Conservation (phyloP, 768 basidiomycete genomes). For the Suillus luteus region DNA sequence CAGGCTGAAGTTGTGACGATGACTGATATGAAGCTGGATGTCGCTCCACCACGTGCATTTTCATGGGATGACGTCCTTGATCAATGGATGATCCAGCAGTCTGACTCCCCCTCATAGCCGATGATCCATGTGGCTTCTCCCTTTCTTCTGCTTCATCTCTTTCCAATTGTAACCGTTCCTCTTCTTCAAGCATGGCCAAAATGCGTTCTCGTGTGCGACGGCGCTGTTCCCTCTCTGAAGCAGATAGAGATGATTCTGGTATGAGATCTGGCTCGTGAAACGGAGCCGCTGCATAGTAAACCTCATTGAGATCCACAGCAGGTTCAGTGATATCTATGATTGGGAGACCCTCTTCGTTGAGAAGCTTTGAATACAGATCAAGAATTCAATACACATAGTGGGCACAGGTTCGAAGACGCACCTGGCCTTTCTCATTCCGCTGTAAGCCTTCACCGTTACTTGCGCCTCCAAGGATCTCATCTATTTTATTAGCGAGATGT, state of each 20-base stretch:
- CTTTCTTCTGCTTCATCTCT: slow-evolving; percentile 42
- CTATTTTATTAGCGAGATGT: slow-evolving; percentile 60
- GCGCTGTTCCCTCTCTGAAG: slow-evolving; percentile 48
- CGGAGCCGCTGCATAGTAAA: slow-evolving; percentile 17
- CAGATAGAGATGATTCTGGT: slow-evolving; percentile 47
- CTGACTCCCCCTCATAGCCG: slow-evolving; percentile 20
- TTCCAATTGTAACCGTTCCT: slow-evolving; percentile 53
- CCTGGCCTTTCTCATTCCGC: slow-evolving; percentile 64
- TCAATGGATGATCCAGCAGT: slow-evolving; percentile 25
- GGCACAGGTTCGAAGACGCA: slow-evolving; percentile 37
- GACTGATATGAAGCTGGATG: slow-evolving; percentile 37
- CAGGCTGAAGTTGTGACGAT: slow-evolving; percentile 6
- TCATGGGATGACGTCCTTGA: slow-evolving; percentile 64
- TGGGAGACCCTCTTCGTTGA: slow-evolving; percentile 79
- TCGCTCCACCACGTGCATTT: slow-evolving; percentile 69
- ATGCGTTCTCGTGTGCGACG: slow-evolving; percentile 64
- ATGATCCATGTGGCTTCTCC: slow-evolving; percentile 32
- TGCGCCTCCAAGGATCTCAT: slow-evolving; percentile 51
- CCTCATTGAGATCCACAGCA: slow-evolving; percentile 27
- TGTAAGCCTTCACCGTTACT: slow-evolving; percentile 39
- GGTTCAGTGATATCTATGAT: slow-evolving; percentile 79
- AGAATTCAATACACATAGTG: slow-evolving; percentile 15
- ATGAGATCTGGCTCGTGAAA: slow-evolving; percentile 48
- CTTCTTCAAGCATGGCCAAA: slow-evolving; percentile 69
- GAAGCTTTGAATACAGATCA: slow-evolving; percentile 45